Conservation (phyloP, 768 basidiomycete genomes). For the Cystobasidium ongulense region DNA sequence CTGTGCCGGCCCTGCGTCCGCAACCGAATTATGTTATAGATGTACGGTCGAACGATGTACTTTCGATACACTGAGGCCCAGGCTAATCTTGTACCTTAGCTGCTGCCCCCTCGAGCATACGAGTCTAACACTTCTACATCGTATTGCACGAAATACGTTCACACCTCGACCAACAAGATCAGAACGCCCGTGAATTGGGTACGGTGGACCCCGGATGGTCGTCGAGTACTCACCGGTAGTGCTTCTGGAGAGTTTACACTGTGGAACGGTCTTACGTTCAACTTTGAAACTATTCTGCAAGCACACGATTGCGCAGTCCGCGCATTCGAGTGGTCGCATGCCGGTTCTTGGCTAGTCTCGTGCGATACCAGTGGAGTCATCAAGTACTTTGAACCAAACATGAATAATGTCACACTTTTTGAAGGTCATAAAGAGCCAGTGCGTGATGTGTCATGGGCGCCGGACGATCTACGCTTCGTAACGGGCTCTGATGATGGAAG, state of each 20-base stretch:
- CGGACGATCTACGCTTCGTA: slow-evolving; percentile 82
- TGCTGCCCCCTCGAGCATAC: slow-evolving; percentile 89
- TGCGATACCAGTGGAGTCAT: slow-evolving; percentile 88
- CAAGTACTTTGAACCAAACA: slow-evolving; percentile 98
- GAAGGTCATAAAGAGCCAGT: slow-evolving; percentile 90
- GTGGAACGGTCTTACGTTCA: slow-evolving; percentile 98
- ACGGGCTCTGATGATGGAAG: slow-evolving; percentile 93
- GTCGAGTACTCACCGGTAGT: slow-evolving; percentile 86
- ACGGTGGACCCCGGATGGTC: slow-evolving; percentile 92
- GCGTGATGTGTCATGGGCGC: slow-evolving; percentile 80
- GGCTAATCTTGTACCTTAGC: slow-evolving; percentile 49
- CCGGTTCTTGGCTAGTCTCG: slow-evolving; percentile 84
- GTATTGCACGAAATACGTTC: slow-evolving; percentile 90
- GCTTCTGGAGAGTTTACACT: slow-evolving; percentile 96
- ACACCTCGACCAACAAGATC: slow-evolving; percentile 98
- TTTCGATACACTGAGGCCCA: neutral
- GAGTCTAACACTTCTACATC: slow-evolving; percentile 84
- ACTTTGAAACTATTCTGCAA: slow-evolving; percentile 89
- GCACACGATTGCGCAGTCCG: slow-evolving; percentile 94
- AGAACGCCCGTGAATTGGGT: slow-evolving; percentile 94
- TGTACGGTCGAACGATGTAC: slow-evolving; percentile 50
- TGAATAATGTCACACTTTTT: slow-evolving; percentile 96
- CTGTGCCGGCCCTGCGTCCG: slow-evolving; percentile 54
- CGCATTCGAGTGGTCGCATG: slow-evolving; percentile 78
- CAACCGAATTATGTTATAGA: slow-evolving; percentile 76